Conservation (phyloP, 805 yeast species). For the Wickerhamiella bombiphila region DNA sequence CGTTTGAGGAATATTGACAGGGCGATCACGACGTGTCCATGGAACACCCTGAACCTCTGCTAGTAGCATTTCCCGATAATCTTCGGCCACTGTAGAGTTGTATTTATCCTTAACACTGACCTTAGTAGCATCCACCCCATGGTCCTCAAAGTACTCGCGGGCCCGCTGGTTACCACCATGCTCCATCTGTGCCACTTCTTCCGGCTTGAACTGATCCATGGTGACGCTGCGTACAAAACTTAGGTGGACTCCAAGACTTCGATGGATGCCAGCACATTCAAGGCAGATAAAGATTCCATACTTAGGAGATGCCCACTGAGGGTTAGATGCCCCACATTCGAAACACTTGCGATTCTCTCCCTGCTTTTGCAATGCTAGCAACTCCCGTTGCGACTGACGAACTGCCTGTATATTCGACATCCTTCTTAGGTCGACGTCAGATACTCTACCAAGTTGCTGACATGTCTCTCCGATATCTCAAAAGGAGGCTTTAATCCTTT, state of each 20-base stretch:
- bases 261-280: conserved; percentile 93
- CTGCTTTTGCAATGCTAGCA: conserved; percentile 53
- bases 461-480: too few species aligned
- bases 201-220: conserved; percentile 96
- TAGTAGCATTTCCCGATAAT: conserved; percentile 70
- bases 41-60: conserved; percentile 59
- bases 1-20: conserved; percentile 18
- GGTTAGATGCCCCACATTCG: conserved; percentile 90
- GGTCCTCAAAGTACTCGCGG: conserved; percentile 46
- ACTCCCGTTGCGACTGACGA: conserved; percentile 39
- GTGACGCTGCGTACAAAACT: conserved; percentile 94
- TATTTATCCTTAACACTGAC: conserved; percentile 63
- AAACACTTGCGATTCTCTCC: conserved; percentile 81
- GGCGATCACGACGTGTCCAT: conserved; percentile 39
- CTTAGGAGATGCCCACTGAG: conserved; percentile 99
- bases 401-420: conserved; percentile 3
- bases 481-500: background rate
- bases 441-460: too few species aligned
- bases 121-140: conserved; percentile 48
- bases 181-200: conserved; percentile 83
- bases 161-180: conserved; percentile 81
- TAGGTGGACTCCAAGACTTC: conserved; percentile 88
- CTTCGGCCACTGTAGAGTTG: conserved; percentile 85
- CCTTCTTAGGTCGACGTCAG: too few species aligned
- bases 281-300: conserved; percentile 94